Conservation (phyloP, 2,329 filamentous ascomycete genomes). For the Penicillium sp. region DNA sequence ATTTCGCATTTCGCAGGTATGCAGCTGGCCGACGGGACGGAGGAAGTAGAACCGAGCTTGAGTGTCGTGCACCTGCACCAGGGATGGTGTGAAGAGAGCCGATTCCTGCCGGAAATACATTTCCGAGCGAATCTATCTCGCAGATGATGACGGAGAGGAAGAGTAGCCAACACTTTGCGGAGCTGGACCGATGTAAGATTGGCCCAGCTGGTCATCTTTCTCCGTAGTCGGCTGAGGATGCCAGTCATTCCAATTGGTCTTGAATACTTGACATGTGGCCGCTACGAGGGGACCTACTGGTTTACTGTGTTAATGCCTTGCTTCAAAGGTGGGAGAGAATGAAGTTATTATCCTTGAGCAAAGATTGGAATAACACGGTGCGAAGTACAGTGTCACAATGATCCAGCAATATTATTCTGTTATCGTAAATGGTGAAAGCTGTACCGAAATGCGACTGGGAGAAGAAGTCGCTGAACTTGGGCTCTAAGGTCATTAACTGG, state of each 20-base stretch:
- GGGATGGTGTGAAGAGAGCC: slow-evolving; percentile 11
- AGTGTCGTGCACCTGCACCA: slow-evolving; percentile 13
- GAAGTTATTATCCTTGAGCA: neutral
- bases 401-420: too few species aligned
- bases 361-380: neutral
- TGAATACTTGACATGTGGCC: slow-evolving; percentile 4
- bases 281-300: neutral
- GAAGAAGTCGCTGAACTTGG: too few species aligned
- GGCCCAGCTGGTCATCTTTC: neutral
- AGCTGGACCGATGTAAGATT: neutral
- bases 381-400: neutral
- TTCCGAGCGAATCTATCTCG: slow-evolving; percentile 1
- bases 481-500: too few species aligned
- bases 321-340: neutral
- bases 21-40: slow-evolving; percentile 32
- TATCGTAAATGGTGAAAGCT: neutral
- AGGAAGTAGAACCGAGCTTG: slow-evolving; percentile 27
- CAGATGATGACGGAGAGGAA: neutral
- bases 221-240: neutral
- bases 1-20: slow-evolving; percentile 26
- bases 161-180: neutral
- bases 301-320: neutral
- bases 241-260: neutral
- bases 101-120: neutral
- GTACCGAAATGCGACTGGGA: neutral